Evolutionary conservation across 2,329 filamentous ascomycete species (phyloP), one percentile per base, ranked within the genome.

Genomic region (Teratosphaeria zuluensis): DNA sequence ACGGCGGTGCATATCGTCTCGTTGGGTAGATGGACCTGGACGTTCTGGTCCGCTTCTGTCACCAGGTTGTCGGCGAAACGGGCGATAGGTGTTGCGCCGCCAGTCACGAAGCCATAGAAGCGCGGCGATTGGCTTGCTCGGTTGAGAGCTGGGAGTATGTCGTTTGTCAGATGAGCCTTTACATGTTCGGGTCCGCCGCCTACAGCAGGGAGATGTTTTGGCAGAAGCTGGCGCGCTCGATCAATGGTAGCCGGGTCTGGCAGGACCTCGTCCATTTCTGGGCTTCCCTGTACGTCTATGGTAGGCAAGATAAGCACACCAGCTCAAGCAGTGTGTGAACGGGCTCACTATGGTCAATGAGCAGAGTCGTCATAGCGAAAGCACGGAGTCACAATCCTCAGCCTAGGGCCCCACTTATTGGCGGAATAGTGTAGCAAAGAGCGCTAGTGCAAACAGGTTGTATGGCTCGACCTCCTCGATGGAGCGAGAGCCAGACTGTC

Each of bases 101-200:
- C 92, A 0, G 87, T 95, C 5, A 96, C 88, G 71, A 96, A 96
- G 60, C 90, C 92, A 72, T 90, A 95, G 42, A 95, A 95, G 57
- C 84, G 83, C 11, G 84, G 73, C 51, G 81, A 84, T 51, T 81
- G 79, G 64, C 84, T 85, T 67, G 84, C 82, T 16, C 79, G 81
- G 65, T 86, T 90, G 60, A 94, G 80, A 1, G 81, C 87, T 6
- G 78, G 78, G 9, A 42, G 12, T 2, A 71, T 70, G 6, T 83
- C 77, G 6, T 74, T 61, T 4, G 72, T 63, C 3, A 82, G 65
- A 63, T 82, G 80, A 6, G 69, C 62, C 53, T 75, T 70, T 5
- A 75, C 74, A 35, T 69, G 66, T 61, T 73, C 66, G 14, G 77
- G 66, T 14, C 80, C 80, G 1, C 77, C 64, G 6, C 80, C 80